phyloP scores from a whole-genome alignment of 192 early-diverging fungal species.

The Coemansia sp. region DNA sequence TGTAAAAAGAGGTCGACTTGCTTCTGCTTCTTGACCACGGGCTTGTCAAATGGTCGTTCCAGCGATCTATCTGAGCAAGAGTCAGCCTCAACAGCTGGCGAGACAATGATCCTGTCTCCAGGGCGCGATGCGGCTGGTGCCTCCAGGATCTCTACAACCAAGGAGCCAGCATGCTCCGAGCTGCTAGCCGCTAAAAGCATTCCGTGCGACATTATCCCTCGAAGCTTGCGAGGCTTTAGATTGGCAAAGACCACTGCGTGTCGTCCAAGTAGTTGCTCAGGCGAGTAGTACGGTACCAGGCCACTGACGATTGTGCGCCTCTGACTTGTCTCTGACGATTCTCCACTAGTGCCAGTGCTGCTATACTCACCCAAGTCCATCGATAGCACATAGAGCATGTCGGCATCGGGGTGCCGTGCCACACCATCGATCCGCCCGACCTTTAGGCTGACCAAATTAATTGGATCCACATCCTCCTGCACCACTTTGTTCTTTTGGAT shows the following conservation, averaged over 20 bases:
- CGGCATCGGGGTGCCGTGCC: constrained; percentile 20
- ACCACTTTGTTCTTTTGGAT: no score
- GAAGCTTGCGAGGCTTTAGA: constrained; percentile 36
- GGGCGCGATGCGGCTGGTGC: constrained; percentile 13
- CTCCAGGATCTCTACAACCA: constrained; percentile 32
- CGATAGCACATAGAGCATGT: constrained; percentile 31
- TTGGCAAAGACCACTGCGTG: constrained; percentile 35
- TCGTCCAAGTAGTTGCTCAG: constrained; percentile 21
- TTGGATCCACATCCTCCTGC: constrained; percentile 11
- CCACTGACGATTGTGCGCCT: constrained; percentile 35
- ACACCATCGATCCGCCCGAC: constrained; percentile 22
- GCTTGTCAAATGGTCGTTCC: background rate
- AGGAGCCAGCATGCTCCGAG: background rate
- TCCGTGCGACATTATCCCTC: constrained; percentile 32
- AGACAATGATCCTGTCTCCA: constrained; percentile 15
- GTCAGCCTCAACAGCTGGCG: background rate
- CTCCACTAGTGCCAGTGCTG: background rate
- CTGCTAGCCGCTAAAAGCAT: constrained; percentile 38
- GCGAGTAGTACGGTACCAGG: constrained; percentile 27
- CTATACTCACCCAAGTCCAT: constrained; percentile 25
- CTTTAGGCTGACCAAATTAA: constrained; percentile 21
- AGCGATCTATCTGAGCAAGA: background rate
- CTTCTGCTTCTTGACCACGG: constrained; percentile 20
- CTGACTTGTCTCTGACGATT: background rate
- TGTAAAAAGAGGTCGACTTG: constrained; percentile 17